Evolutionary conservation across 2,329 filamentous ascomycete genomes (phyloP), one percentile per base, ranked within the genome.

Genomic region (Microdochium bolleyi): DNA sequence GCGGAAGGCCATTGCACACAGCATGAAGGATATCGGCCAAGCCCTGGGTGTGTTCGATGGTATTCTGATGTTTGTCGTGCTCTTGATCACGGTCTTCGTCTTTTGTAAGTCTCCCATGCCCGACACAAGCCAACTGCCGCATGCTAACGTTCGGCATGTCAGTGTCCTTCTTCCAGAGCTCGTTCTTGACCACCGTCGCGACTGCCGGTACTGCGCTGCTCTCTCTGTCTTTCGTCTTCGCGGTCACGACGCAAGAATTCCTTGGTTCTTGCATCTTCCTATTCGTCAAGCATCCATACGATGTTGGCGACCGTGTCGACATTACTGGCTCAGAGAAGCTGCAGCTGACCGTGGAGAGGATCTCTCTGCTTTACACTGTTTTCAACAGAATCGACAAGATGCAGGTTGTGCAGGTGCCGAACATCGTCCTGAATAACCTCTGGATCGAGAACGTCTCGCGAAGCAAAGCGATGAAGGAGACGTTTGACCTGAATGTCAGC

Each of bases 241-340:
- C 92, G 24, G 87, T 87, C 53, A 96, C 92, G 1, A 86, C 87
- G 3, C 92, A 96, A 70, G 94, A 99, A 70, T 88, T 99, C 57
- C 82, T 99, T n/a, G 92, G 92, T 63, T 96, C 92, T 37, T 97
- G 92, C 74, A 96, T 99, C 64, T 99, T 99, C 75, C 75, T 99
- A 1, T 99, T 99, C 63, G 90, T 97, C 75, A 99, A 99, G 76
- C 94, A 99, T 67, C 92, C 94, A 0, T 97, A 88, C 67, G 94
- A 99, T 66, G 91, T 97, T 22, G 92, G 92, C 56, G 94, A 99
- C 67, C 86, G 94, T 24, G 89, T 97, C 46, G 91, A 96, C 62
- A 87, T 97, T 57, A 73, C 67, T 51, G 77, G 76, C 16, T 67
- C 71, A 9, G 71, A 75, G 56, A 73, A 74, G 54, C 78, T 85